These are phyloP conservation scores for Coemansia sp. DNA, from an alignment of 192 early-diverging fungal species.

Conservation along the genomic window DNA sequence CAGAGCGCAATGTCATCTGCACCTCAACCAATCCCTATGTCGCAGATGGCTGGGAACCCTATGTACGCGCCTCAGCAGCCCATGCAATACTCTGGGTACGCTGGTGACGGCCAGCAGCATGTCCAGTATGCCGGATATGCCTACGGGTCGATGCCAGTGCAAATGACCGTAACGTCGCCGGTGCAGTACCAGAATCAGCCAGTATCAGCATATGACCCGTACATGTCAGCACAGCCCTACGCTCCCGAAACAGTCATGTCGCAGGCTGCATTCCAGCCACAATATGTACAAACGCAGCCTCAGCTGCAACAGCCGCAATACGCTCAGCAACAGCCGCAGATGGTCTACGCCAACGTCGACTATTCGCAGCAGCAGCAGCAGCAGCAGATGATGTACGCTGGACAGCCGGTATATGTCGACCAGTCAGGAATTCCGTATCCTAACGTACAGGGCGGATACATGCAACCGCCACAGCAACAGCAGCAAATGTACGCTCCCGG, in stretches of 20 bases:
- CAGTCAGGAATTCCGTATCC: background rate
- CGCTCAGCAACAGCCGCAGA: slow-evolving; percentile 16
- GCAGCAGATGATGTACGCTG: slow-evolving; percentile 9
- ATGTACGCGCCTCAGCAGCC: slow-evolving; percentile 13
- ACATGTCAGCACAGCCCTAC: slow-evolving; percentile 13
- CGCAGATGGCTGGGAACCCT: background rate
- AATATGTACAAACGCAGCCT: background rate
- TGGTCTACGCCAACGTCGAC: slow-evolving; percentile 22
- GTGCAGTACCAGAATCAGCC: slow-evolving; percentile 11
- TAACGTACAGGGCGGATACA: slow-evolving; percentile 9
- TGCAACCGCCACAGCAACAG: slow-evolving; percentile 7
- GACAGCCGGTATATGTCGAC: slow-evolving; percentile 1
- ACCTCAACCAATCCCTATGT: slow-evolving; percentile 11
- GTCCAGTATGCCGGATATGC: slow-evolving; percentile 1
- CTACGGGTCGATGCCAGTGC: slow-evolving; percentile 9
- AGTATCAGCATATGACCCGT: slow-evolving; percentile 3
- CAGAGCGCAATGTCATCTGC: background rate
- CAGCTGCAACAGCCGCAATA: slow-evolving; percentile 17
- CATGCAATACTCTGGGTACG: slow-evolving; percentile 6
- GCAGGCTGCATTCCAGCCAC: slow-evolving; percentile 5
- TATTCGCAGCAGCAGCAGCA: slow-evolving; percentile 21
- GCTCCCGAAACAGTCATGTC: background rate
- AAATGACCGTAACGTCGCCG: slow-evolving; percentile 6
- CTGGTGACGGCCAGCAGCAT: background rate
- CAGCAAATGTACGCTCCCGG: slow-evolving; percentile 48